Base-by-base conservation (phyloP, 805 yeast genomes). In the Phaffomyces opuntiae region DNA sequence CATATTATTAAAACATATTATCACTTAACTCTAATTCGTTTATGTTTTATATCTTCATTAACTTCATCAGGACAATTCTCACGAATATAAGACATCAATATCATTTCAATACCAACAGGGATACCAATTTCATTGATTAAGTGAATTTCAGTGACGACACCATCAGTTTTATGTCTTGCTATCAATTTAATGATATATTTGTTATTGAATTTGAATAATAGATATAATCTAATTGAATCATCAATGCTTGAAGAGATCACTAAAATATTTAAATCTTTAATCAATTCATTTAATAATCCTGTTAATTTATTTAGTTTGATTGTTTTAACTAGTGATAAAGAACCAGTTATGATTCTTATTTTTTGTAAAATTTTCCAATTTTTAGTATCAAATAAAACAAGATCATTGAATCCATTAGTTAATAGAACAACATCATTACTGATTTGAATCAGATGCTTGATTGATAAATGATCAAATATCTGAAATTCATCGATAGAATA, bases 321-420 rank as follows among this genome's bases (percentile, higher is more conserved):
- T 3, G 40, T 12, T 16, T 46, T 35, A 29, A 58, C 24, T 7
- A 50, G 29, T 2, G 58, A 52, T 12, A 58, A 29, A 5, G 62
- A 53, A 2, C 62, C 62, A 7, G 56, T 48, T 3, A 53, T 51
- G 12, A 57, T 40, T n/a, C 36, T 47, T 12, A 55, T 42, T n/a
- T 27, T 45, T 17, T 50, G 49, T 1, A 54, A 34, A 4, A 54
- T 32, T 3, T 26, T 32, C 44, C 48, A 37, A 1, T 40, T 42
- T 8, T 17, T 29, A 24, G 41, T 16, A 38, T 58, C 47, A 36
- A 56, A 43, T 7, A 56, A 26, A 3, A 46, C 40, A 1, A 49
- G 48, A 32, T 52, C 56, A 39, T 52, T 52, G 44, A 58, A 58
- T 5, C 52, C 52, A 44, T 57, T 60, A 5, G 51, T 51, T 8